A percentile compares a stretch with the other conserved stretches of the same genome.
phyloP scores from a whole-genome alignment of 352 stramenopile genomes.

The Globisporangium splendens region DNA sequence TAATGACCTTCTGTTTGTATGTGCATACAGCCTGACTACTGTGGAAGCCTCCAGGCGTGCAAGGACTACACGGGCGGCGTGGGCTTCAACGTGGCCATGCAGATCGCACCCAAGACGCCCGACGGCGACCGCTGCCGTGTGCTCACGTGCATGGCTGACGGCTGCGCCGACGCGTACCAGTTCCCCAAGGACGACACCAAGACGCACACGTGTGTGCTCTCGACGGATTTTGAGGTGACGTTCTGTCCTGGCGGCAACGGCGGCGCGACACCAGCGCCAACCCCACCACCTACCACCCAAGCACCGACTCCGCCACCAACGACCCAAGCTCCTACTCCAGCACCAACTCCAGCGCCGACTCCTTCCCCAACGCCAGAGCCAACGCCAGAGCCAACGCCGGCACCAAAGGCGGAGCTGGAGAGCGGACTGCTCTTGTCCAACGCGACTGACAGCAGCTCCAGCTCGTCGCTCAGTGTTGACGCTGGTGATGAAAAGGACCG shows the following conservation, averaged over 20 bases:
- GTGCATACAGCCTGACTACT: conserved; percentile 33
- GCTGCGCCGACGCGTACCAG: conserved; percentile 62
- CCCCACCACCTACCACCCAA: conserved; percentile 15
- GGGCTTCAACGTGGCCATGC: conserved; percentile 71
- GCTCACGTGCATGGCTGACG: conserved; percentile 51
- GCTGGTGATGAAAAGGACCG: conserved; percentile 10
- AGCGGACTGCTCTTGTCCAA: conserved; percentile 1
- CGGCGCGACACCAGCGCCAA: conserved; percentile 12
- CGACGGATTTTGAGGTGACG: conserved; percentile 53
- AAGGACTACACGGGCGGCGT: conserved; percentile 51
- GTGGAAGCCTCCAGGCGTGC: conserved; percentile 41
- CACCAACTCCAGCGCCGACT: conserved; percentile 6
- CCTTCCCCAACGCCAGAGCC: conserved; percentile 3
- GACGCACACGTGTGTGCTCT: conserved; percentile 53
- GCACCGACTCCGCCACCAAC: conserved; percentile 15
- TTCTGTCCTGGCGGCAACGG: conserved; percentile 35
- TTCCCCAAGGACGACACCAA: conserved; percentile 69
- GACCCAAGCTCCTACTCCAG: conserved; percentile 18
- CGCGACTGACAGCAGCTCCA: conserved; percentile 13
- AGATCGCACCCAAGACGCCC: conserved; percentile 42
- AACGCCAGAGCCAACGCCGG: conserved; percentile 2
- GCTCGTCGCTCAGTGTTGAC: conserved; percentile 3
- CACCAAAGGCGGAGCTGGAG: neutral
- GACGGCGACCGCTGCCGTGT: conserved; percentile 37
- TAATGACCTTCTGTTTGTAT: neutral